Base-by-base conservation (phyloP, 2,329 filamentous ascomycete genomes). In the Lizonia empirigonia region DNA sequence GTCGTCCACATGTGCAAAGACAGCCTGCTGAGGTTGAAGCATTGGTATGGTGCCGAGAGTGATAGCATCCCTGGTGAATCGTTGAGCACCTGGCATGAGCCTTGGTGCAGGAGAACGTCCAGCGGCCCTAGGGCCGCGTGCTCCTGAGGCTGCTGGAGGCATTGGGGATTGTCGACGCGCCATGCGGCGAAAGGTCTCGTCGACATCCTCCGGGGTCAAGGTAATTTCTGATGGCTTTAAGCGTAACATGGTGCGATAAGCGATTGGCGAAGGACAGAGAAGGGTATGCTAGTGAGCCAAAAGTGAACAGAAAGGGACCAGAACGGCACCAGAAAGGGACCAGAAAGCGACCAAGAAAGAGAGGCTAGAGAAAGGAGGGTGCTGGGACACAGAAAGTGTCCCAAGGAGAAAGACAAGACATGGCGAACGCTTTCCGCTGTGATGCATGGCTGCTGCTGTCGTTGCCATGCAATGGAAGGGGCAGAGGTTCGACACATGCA, bases 181-280 rank as follows among this genome's bases (percentile, higher is more conserved):
- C 48, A 73, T 65, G 36, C 68, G 67, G 26, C 64, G 63, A 29
- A 64, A 60, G 12, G 68, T 67, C 24, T 71, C 68, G 4, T 74
- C 68, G 34, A 74, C 55, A 49, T 74, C 70, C 6, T 69, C 69
- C 7, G 70, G 55, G 7, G 69, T 71, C 58, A 74, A 42, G 16
- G 63, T 65, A 32, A 74, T 68, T 55, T 74, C 72, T 36, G 72
- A 70, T 1, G 69, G 65, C 20, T 63, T 63, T 16, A 68, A 60
- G 36, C 72, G 71, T 51, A 74, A 55, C 72, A 74, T 74, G 32
- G 18, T 46, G 42, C 41, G 38, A 13, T n/a, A 16, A 27, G 37
- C 26, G 34, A 57, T 44, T 24, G 45, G 50, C 53, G 19, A 51
- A 40, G 55, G 44, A 42, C 36, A 29, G 39, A 50, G 20, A 53